Evolutionary conservation across 257 asterid genomes (phyloP), one percentile per base, ranked within the genome.

Genomic region (Parsonsia alboflavescens): DNA sequence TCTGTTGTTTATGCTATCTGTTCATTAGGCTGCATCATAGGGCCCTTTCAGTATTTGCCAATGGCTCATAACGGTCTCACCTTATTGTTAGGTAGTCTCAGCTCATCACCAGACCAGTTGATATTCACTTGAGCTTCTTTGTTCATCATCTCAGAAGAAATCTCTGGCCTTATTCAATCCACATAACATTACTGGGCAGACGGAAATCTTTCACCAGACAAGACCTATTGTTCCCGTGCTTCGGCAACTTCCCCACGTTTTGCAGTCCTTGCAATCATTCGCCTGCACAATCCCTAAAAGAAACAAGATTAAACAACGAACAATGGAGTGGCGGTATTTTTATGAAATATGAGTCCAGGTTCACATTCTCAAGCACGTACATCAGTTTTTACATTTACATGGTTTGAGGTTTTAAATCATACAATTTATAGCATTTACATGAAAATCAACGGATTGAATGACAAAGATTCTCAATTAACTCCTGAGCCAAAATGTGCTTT

Each of bases 371-470:
- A 36, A 58, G 45, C 22, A 33, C 21, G 33, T 17, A 52, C 53
- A 5, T 66, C 61, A 42, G 58, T 66, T 19, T 75, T 56, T 46
- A 68, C 61, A 61, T 73, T 59, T 45, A 71, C 49, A 53, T 21
- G 48, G 33, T 16, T 7, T 65, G 64, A 26, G 24, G 75, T 73
- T 65, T 54, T 24, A 30, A 41, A 33, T 52, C 71, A 22, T 73
- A 77, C 68, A 75, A 64, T 50, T 74, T 13, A 12, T 44, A 64
- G 56, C 74, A 85, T 85, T 70, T 82, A 85, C 84, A 82, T 66
- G 48, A 57, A 73, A 68, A 80, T 75, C 69, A 63, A 71, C 30
- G 56, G 45, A 72, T 59, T 73, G 58, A 70, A 75, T 62, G 22
- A 67, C 22, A 62, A 62, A 46, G 41, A 57, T 16, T 66, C 57